Evolutionary conservation across 371 early-diverging fungal species (phyloP), one percentile per base, ranked within the genome.

Genomic region (Mortierella sp.): DNA sequence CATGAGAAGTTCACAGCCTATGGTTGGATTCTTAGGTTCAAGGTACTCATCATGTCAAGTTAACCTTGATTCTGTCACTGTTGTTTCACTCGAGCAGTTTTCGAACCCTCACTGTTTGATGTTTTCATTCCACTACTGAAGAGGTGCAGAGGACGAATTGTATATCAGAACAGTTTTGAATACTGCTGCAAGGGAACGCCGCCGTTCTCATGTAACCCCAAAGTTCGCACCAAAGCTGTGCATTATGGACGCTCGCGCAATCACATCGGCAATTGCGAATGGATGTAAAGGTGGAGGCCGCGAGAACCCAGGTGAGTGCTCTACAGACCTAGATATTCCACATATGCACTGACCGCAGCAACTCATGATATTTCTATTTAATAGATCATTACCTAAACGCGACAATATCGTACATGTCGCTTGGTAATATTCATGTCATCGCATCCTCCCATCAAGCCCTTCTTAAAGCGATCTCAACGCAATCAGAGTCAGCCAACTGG

Each of bases 221-320:
- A 62, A 52, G 14, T 9, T 20, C 3, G 26, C 47, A 0, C 76
- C 76, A 12, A 84, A 69, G 63, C 72, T 86, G n/a, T 86, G 84
- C 55, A 79, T 86, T 30, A 78, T 86, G 68, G 86, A 86, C 51
- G 86, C 86, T 35, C 75, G 86, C 16, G 72, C 77, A 5, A 84
- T 73, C 57, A 55, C 79, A 0, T 58, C 86, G 8, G 86, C 86
- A 10, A 62, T 86, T 1, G 75, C 79, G 1, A 86, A 86, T 54
- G 84, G 77, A 30, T 83, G 69, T 49, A 39, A 37, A 0, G 80
- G 84, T 1, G 86, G 86, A 5, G 86, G 86, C 18, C 79, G 84
- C 54, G 86, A 86, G 58, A 86, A 84, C 30, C 73, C 77, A 77
- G 84, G 85, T 62, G 10, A 8, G 47, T 62, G 14, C 39, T 10